Percentiles rank a stretch among this genome's conserved stretches.
phyloP scores from a whole-genome alignment of 1,139 yeast species.

The Meyerozyma athensensis region DNA sequence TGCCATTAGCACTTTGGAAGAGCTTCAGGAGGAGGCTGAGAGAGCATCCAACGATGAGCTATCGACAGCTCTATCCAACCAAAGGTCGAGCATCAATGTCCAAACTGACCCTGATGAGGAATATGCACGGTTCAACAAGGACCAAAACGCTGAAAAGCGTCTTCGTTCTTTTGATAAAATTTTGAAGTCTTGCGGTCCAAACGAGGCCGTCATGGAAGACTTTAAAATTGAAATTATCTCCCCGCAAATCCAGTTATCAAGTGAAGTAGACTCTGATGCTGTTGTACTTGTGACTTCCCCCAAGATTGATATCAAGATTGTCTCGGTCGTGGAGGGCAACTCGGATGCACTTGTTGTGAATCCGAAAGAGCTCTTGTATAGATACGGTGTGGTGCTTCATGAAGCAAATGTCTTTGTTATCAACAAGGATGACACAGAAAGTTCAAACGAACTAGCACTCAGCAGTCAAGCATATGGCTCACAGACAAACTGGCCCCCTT shows the following conservation, averaged over 20 bases:
- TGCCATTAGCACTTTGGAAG: conserved; percentile 34
- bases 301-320: conserved; percentile 32
- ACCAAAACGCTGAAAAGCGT: conserved; percentile 19
- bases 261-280: conserved; percentile 58
- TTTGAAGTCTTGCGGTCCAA: conserved; percentile 37
- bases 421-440: conserved; percentile 22
- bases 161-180: conserved; percentile 48
- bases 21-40: conserved; percentile 20
- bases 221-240: conserved; percentile 68
- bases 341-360: conserved; percentile 18
- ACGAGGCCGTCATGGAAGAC: conserved; percentile 52
- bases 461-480: conserved; percentile 35
- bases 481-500: conserved; percentile 41
- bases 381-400: conserved; percentile 35
- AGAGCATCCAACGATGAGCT: neutral
- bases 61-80: neutral
- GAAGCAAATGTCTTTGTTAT: conserved; percentile 41
- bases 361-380: conserved; percentile 27
- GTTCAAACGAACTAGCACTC: conserved; percentile 16
- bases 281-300: conserved; percentile 49
- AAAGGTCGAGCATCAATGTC: neutral
- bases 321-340: conserved; percentile 30
- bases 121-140: neutral
- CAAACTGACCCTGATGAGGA: neutral
- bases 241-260: conserved; percentile 82